Base-by-base conservation (phyloP, 192 early-diverging fungal species). In the Linnemannia elongata region DNA sequence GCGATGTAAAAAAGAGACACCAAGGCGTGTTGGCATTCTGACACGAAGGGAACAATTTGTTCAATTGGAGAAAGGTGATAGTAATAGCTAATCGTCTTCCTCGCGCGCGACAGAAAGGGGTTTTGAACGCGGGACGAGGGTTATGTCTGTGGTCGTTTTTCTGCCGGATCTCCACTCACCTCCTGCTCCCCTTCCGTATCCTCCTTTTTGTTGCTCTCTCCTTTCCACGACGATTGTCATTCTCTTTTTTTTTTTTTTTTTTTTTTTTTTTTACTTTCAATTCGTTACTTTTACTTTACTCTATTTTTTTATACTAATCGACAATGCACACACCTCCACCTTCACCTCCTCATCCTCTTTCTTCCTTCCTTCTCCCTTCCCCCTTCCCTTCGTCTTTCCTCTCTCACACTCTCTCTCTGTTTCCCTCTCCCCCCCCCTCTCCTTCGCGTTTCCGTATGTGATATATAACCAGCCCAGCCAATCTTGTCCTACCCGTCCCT, bases 301-400 rank as follows among this genome's bases (percentile, higher is more conserved):
- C 10, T 30, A 13, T 33, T 63, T 9, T 66, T 66, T 66, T 66
- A 35, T 66, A 66, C 30, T n/a, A 66, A 33, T 66, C 60, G 60
- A 66, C 60, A 66, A 66, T 66, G 60, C 60, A 66, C 60, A 66
- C 60, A 66, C 60, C 60, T 66, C 60, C 60, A 45, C 1, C 38
- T 6, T n/a, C 55, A 6, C 30, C 30, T 66, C 27, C 60, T 33
- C 27, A 35, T 66, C 60, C n/a, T 63, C 60, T 33, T 66, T 66
- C 30, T 66, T 35, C 30, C 30, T 33, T 66, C 10, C 4, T 27
- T 63, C 60, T 63, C 24, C 60, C 13, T 63, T 30, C 60, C 55
- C 55, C 55, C 55, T n/a, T 63, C 24, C 24, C n/a, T 57, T 7
- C 24, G 2, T 55, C 60, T 33, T 33, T 10, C 10, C 60, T 27